Evolutionary conservation across 208 protist species (phyloP).

Genomic region (Leishmania guyanensis): DNA sequence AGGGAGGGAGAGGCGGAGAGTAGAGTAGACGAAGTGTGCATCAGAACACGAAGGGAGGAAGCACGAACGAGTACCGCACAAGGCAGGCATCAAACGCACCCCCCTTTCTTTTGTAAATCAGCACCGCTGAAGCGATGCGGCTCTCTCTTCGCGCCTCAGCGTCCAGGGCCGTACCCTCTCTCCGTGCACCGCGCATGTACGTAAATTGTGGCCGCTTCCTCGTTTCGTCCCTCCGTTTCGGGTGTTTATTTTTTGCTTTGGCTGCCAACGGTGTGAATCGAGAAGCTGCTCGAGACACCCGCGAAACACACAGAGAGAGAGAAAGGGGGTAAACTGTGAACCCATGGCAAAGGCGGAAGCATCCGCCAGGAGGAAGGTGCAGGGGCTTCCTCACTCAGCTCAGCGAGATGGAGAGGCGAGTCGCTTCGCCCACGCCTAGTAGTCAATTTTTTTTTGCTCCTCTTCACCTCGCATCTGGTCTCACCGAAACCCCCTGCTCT

Average conservation of each 20-base stretch:
- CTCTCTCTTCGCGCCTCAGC: neutral
- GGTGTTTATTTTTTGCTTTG: neutral
- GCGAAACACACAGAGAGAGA: neutral
- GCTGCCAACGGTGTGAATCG: neutral
- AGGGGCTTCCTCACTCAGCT: neutral
- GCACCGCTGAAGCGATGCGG: neutral
- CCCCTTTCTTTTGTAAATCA: neutral
- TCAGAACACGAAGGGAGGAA: neutral
- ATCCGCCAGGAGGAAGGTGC: neutral
- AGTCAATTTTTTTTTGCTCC: neutral
- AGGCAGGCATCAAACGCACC: neutral
- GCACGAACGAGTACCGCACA: neutral
- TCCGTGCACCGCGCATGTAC: neutral
- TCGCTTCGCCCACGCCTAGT: neutral
- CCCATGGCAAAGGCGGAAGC: neutral
- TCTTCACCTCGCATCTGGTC: neutral
- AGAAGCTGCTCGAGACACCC: neutral
- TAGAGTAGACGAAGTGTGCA: slow-evolving; percentile 4
- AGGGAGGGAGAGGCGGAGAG: neutral
- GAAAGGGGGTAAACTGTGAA: neutral
- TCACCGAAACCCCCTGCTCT: slow-evolving; percentile 68
- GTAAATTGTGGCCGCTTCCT: neutral
- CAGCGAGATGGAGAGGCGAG: neutral
- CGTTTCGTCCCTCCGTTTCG: neutral
- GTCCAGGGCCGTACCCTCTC: neutral